Evolutionary conservation across 2,329 filamentous ascomycete species (phyloP).

Genomic region (Talaromyces pinophilus): DNA sequence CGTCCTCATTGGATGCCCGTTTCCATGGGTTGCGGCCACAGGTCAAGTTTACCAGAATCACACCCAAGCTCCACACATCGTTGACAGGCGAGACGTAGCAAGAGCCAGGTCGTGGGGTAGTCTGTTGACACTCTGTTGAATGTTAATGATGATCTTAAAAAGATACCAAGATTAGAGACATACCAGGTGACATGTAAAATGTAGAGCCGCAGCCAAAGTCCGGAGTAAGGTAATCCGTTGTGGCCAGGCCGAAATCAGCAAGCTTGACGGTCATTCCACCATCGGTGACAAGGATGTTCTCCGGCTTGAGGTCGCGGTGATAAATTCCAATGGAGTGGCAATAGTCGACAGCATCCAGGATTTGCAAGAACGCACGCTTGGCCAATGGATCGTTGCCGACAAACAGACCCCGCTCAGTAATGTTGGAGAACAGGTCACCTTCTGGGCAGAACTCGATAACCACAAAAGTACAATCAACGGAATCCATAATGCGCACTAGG

Average conservation of each 20-base stretch:
- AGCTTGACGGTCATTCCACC: conserved; percentile 88
- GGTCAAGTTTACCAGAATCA: conserved; percentile 95
- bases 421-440: conserved; percentile 95
- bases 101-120: conserved; percentile 66
- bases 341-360: conserved; percentile 92
- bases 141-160: background rate
- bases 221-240: conserved; percentile 76
- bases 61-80: conserved; percentile 97
- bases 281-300: conserved; percentile 94
- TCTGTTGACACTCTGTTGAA: conserved; percentile 79
- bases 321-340: conserved; percentile 94
- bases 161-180: conserved; percentile 36
- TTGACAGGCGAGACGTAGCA: conserved; percentile 92
- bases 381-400: conserved; percentile 87
- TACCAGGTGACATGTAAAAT: conserved; percentile 99
- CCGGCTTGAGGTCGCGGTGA: conserved; percentile 95
- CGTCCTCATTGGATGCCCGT: conserved; percentile 87
- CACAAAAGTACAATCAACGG: conserved; percentile 89
- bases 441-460: conserved; percentile 97
- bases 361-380: conserved; percentile 87
- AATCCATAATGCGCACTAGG: conserved; percentile 89
- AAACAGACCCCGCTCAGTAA: conserved; percentile 92
- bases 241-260: conserved; percentile 95
- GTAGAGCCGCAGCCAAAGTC: conserved; percentile 98
- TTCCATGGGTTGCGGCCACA: conserved; percentile 99